These are phyloP conservation scores for Chimonanthus praecox DNA, from an alignment of 164 flowering plant genomes.

Conservation along the genomic window DNA sequence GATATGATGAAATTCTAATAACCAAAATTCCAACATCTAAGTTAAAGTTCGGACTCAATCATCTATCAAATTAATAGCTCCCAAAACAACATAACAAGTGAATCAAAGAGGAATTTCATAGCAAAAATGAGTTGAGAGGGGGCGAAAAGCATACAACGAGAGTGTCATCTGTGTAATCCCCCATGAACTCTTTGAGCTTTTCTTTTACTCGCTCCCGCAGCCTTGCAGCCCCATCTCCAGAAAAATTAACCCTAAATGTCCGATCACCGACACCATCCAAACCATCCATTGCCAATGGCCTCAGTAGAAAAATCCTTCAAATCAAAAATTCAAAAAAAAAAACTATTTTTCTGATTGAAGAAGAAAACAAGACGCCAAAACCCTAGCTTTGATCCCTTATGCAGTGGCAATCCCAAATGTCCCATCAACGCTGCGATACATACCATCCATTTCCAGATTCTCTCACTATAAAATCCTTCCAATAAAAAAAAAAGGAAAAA, in stretches of 20 bases:
- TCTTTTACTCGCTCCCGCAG: conserved; percentile 50
- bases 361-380: neutral
- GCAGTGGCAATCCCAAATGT: conserved; percentile 36
- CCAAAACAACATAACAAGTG: neutral
- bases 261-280: conserved; percentile 33
- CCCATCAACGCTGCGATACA: conserved; percentile 31
- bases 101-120: neutral
- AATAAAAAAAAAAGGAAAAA: no score
- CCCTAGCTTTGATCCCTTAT: neutral
- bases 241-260: conserved; percentile 58
- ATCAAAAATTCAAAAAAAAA: no score
- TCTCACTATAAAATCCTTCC: neutral
- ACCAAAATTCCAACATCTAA: neutral
- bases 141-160: conserved; percentile 58
- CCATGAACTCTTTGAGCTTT: conserved; percentile 85
- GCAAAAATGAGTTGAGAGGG: neutral
- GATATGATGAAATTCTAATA: no score
- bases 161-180: conserved; percentile 87
- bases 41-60: neutral
- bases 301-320: neutral
- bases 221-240: conserved; percentile 48
- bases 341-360: neutral
- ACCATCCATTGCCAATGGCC: conserved; percentile 34
- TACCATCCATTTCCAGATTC: conserved; percentile 33
- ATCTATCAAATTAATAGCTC: neutral